These are phyloP conservation scores for Harringtonia aguacate DNA, from an alignment of 2,329 filamentous ascomycete genomes.

Conservation along the genomic window DNA sequence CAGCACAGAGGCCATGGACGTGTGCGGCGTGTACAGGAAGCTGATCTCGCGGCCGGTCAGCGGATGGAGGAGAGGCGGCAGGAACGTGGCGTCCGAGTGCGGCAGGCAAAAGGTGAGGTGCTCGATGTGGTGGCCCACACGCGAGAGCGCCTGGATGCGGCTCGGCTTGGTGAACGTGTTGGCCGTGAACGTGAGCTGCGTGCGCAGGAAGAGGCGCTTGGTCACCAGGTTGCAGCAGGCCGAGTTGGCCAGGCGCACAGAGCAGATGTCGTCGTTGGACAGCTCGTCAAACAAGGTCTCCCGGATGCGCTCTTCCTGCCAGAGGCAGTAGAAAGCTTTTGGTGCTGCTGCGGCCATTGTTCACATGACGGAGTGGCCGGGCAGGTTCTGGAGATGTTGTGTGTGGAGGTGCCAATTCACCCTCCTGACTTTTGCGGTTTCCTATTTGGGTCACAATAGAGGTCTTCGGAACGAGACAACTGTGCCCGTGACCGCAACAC, in stretches of 20 bases:
- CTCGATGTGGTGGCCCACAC: conserved; percentile 70
- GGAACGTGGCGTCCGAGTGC: conserved; percentile 67
- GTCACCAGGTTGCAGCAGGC: conserved; percentile 62
- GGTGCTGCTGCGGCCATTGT: conserved; percentile 23
- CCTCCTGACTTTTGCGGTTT: background rate
- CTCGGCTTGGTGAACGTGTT: conserved; percentile 66
- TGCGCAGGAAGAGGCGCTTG: conserved; percentile 56
- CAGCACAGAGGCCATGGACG: conserved; percentile 49
- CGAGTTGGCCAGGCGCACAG: conserved; percentile 55
- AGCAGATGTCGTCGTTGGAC: conserved; percentile 40
- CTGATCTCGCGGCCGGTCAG: conserved; percentile 64
- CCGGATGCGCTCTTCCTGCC: conserved; percentile 40
- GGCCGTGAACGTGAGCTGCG: conserved; percentile 60
- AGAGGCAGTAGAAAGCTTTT: conserved; percentile 43
- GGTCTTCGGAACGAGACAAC: too few relatives aligned
- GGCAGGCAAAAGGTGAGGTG: conserved; percentile 68
- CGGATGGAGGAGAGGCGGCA: conserved; percentile 76
- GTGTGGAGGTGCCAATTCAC: background rate
- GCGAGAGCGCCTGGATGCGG: conserved; percentile 61
- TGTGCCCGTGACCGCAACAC: too few relatives aligned
- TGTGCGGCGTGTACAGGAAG: conserved; percentile 74
- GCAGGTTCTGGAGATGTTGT: too few relatives aligned
- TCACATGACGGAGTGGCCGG: conserved; percentile 25
- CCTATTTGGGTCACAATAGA: background rate
- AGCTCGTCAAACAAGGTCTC: conserved; percentile 39